These are phyloP conservation scores for Ophiorrhiza pumila DNA, from an alignment of 257 asterid genomes.

Conservation along the genomic window DNA sequence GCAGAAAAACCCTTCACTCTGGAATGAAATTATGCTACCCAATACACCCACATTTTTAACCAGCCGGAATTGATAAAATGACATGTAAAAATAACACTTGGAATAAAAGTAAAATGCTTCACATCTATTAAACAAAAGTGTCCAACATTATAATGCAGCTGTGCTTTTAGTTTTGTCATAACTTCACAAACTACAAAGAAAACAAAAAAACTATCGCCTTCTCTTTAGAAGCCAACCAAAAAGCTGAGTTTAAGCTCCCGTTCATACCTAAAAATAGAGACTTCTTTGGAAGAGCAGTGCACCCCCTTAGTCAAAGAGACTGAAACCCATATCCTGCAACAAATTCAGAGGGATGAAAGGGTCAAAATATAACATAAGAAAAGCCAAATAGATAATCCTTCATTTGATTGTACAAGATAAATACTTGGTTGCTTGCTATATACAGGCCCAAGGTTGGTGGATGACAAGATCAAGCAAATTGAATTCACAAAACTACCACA, in stretches of 20 bases:
- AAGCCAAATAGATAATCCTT: not conserved
- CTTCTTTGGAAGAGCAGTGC: not conserved
- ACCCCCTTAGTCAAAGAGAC: slow-evolving; percentile 21
- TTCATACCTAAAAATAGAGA: not conserved
- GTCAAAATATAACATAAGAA: not conserved
- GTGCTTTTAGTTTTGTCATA: not conserved
- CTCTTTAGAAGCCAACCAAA: not conserved
- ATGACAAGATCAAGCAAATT: not conserved
- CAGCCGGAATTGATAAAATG: not conserved
- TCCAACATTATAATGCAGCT: not conserved
- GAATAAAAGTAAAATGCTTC: not conserved
- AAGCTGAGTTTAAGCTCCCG: not conserved
- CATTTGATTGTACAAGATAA: no score
- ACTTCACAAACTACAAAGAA: not conserved
- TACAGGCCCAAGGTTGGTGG: not conserved
- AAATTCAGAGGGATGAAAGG: not conserved
- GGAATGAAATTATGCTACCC: no score
- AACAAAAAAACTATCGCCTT: not conserved
- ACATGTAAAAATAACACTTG: not conserved
- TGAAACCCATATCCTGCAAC: slow-evolving; percentile 27
- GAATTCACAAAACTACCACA: not conserved
- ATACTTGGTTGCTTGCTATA: not conserved
- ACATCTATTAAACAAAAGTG: not conserved
- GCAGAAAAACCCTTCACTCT: no score
- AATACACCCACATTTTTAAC: no score